Base-by-base conservation (phyloP, 2,329 filamentous ascomycete genomes). In the Aspergillus sp. region DNA sequence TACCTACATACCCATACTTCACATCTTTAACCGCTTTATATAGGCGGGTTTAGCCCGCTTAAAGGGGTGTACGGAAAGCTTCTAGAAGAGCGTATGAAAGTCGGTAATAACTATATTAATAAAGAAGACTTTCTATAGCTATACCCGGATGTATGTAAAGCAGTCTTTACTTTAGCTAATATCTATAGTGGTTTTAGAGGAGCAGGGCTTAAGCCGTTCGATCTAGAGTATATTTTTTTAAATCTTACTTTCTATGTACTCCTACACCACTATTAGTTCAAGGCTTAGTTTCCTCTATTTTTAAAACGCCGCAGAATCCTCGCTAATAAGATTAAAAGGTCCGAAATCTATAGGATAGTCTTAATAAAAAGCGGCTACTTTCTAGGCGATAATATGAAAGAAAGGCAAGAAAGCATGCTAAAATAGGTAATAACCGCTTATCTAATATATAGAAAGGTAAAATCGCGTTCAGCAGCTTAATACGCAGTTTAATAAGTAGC, bases 101-200 rank as follows among this genome's bases (percentile, higher is more conserved):
- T 21, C 21, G 23, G 17, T 10, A 52, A 47, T 32, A 47, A 52
- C 38, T 16, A 47, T 46, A 55, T 52, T 52, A 19, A 48, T 45
- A 45, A 49, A 20, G 13, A 44, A 21, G 41, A 47, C 16, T 47
- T 52, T 50, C 44, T 56, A 44, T 43, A 19, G 1, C 19, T 51
- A 40, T 56, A 56, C 43, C 23, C 40, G 32, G 11, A 34, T 44
- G 34, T 17, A 48, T 19, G 38, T 20, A n/a, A 34, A 20, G 14
- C 16, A 31, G 44, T 49, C 21, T 51, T 54, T 40, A 51, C 5
- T 45, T 31, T 4, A 48, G 2, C 29, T n/a, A n/a, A n/a, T n/a
- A n/a, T n/a, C n/a, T n/a, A n/a, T n/a, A n/a, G n/a, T n/a, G n/a
- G n/a, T n/a, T n/a, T n/a, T n/a, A n/a, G n/a, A n/a, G n/a, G n/a